Conservation (phyloP, 2,329 filamentous ascomycete species). For the Sclerotinia glacialis region DNA sequence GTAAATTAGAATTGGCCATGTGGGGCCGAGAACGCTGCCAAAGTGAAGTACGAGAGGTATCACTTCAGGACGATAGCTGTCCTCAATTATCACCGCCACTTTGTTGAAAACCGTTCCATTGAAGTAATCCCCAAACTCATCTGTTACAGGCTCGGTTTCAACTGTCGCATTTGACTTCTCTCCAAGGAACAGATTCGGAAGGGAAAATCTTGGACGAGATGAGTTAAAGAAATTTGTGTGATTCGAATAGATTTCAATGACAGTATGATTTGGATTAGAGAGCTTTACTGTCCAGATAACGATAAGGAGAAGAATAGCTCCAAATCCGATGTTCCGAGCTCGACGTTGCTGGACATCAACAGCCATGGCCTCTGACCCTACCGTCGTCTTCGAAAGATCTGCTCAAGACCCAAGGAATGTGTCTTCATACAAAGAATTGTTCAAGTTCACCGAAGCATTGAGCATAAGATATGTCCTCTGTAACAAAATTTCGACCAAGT, state of each 20-base stretch:
- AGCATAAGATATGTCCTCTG: neutral
- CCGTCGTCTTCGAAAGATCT: neutral
- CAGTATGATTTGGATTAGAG: constrained; percentile 29
- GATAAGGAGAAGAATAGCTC: constrained; percentile 31
- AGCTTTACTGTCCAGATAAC: constrained; percentile 34
- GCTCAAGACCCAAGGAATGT: neutral
- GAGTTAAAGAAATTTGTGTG: constrained; percentile 14
- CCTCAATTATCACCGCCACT: constrained; percentile 43
- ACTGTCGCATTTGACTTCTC: constrained; percentile 10
- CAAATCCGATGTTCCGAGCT: constrained; percentile 32
- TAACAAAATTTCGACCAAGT: neutral
- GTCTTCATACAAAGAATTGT: neutral
- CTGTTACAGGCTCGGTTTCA: constrained; percentile 6
- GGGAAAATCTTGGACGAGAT: neutral
- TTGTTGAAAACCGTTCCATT: constrained; percentile 35
- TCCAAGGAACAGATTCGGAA: neutral
- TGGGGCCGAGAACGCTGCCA: constrained; percentile 43
- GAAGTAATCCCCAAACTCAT: constrained; percentile 24
- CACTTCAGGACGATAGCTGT: constrained; percentile 39
- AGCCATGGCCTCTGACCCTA: constrained; percentile 22
- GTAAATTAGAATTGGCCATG: constrained; percentile 47
- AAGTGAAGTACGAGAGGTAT: constrained; percentile 45
- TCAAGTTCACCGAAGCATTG: neutral
- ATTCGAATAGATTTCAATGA: constrained; percentile 28
- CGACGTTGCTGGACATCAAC: constrained; percentile 32